phyloP scores from a whole-genome alignment of 306 rosid species.

The Pyrus betulifolia region DNA sequence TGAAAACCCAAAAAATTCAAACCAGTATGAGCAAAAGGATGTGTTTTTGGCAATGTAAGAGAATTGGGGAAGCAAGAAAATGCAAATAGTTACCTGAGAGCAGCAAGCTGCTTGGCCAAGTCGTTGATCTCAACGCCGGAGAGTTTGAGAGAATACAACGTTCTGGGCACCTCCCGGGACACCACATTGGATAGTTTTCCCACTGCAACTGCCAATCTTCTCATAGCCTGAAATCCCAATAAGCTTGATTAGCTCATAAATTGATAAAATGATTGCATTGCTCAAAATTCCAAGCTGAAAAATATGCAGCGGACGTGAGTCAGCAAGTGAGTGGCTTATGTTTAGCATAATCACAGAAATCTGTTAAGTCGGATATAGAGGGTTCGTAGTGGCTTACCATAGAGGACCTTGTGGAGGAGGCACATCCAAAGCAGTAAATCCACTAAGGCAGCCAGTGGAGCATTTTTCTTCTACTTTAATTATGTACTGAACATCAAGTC shows the following conservation, averaged over 20 bases:
- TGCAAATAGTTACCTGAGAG: slow-evolving; percentile 23
- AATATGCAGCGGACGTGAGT: background rate
- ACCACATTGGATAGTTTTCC: slow-evolving; percentile 37
- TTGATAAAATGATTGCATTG: background rate
- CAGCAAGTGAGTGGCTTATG: background rate
- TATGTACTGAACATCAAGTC: slow-evolving; percentile 39
- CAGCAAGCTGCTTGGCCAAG: slow-evolving; percentile 37
- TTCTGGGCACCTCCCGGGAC: slow-evolving; percentile 44
- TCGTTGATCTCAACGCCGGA: slow-evolving; percentile 46
- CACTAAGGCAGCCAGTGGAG: slow-evolving; percentile 46
- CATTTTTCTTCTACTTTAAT: slow-evolving; percentile 42
- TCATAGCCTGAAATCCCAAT: slow-evolving; percentile 34
- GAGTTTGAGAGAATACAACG: slow-evolving; percentile 47
- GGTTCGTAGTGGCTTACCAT: slow-evolving; percentile 36
- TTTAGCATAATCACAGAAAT: background rate
- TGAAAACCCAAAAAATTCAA: background rate
- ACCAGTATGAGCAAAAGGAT: background rate
- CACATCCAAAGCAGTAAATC: slow-evolving; percentile 63
- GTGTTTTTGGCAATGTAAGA: background rate
- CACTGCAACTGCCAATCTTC: slow-evolving; percentile 35
- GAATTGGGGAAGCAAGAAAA: background rate
- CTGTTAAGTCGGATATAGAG: background rate
- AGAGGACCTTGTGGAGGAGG: slow-evolving; percentile 75
- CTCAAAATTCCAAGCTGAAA: background rate
- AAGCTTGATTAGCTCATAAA: background rate